Evolutionary conservation across 2,329 filamentous ascomycete genomes (phyloP).

Genomic region (Claviceps arundinis): DNA sequence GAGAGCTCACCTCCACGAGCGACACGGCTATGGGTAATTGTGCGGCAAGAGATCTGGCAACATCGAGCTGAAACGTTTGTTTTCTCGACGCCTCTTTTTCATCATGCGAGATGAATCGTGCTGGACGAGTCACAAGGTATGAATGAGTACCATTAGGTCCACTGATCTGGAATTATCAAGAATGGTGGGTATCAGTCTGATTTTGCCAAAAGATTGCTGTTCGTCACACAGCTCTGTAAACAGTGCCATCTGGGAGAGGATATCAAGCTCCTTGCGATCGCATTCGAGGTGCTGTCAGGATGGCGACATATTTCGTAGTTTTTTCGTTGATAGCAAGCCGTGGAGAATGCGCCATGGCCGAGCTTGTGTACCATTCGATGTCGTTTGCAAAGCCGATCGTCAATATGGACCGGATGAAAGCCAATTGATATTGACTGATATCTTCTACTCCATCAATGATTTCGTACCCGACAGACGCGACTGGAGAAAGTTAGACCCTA

Average conservation of each 20-base stretch:
- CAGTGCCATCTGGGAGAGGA: conserved; percentile 10
- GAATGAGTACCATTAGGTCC: conserved; percentile 11
- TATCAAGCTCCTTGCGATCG: conserved; percentile 10
- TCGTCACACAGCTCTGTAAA: too few relatives aligned
- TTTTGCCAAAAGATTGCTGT: neutral
- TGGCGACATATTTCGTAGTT: too few relatives aligned
- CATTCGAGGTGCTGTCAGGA: conserved; percentile 13
- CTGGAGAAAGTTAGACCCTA: neutral
- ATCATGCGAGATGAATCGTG: conserved; percentile 14
- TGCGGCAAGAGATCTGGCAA: too few relatives aligned
- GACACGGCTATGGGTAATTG: conserved; percentile 18
- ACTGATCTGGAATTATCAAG: conserved; percentile 12
- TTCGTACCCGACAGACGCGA: conserved; percentile 7
- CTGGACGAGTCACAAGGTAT: conserved; percentile 15
- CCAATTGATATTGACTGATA: conserved; percentile 10
- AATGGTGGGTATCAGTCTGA: conserved; percentile 8
- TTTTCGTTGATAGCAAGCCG: too few relatives aligned
- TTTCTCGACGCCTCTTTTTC: conserved; percentile 8
- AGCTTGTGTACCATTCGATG: conserved; percentile 15
- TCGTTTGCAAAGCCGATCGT: conserved; percentile 22
- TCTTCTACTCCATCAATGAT: conserved; percentile 14
- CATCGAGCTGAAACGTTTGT: conserved; percentile 3
- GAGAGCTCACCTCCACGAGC: conserved; percentile 13
- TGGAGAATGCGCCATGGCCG: too few relatives aligned
- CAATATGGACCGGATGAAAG: conserved; percentile 29